These are phyloP conservation scores for Cinchona pubescens DNA, from an alignment of 257 asterid genomes.

Conservation along the genomic window DNA sequence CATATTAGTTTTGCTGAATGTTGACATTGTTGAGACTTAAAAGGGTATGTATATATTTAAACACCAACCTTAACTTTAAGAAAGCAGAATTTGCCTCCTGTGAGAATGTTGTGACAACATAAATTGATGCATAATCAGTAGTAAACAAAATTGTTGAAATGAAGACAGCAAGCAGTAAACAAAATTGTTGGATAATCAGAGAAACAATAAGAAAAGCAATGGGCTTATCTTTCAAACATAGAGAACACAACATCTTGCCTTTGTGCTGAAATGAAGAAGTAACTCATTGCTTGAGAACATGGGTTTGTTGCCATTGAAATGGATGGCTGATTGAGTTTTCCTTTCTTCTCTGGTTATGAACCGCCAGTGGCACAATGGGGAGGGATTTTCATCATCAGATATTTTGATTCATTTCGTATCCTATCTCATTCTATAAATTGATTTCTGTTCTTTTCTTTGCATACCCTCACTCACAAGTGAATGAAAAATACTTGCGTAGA, in stretches of 20 bases:
- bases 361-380: neutral
- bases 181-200: neutral
- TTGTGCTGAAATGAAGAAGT: neutral
- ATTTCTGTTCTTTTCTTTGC: too few relatives aligned
- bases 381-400: neutral
- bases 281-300: neutral
- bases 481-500: too few relatives aligned
- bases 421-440: too few relatives aligned
- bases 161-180: neutral
- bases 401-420: slow-evolving; percentile 1
- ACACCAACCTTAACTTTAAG: slow-evolving; percentile 19
- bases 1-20: too few relatives aligned
- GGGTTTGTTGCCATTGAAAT: slow-evolving; percentile 16
- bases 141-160: neutral
- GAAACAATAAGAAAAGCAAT: neutral
- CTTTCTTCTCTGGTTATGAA: neutral
- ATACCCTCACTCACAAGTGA: too few relatives aligned
- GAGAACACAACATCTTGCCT: neutral
- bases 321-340: too few relatives aligned
- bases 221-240: neutral
- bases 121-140: slow-evolving; percentile 5
- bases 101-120: slow-evolving; percentile 3
- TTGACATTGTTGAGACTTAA: neutral
- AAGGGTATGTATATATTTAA: neutral
- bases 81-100: neutral